Conservation (phyloP, 371 early-diverging fungal species). For the Syncephalis plumigaleata region DNA sequence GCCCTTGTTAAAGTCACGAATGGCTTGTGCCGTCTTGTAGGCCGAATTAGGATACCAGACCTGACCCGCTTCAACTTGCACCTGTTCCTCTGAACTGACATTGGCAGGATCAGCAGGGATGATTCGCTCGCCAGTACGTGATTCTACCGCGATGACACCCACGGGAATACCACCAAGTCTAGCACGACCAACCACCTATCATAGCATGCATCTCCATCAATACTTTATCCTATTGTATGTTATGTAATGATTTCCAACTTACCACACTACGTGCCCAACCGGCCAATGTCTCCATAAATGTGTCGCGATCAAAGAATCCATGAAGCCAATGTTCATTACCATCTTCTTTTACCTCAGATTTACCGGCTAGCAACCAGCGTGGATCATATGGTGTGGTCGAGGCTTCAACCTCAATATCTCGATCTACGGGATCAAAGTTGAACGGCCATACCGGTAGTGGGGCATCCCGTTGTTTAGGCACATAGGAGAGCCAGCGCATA, state of each 20-base stretch:
- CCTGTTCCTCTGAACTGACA: conserved; percentile 73
- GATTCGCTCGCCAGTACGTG: conserved; percentile 76
- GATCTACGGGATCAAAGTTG: conserved; percentile 44
- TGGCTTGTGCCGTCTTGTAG: conserved; percentile 96
- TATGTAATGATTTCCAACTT: too few species aligned
- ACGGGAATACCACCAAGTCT: conserved; percentile 92
- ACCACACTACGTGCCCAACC: conserved; percentile 45
- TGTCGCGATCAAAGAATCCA: conserved; percentile 87
- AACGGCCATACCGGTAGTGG: conserved; percentile 31
- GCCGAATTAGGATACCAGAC: conserved; percentile 98
- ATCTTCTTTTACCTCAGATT: conserved; percentile 36
- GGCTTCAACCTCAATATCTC: conserved; percentile 57
- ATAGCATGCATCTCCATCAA: too few species aligned
- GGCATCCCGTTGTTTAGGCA: conserved; percentile 53
- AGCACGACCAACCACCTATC: conserved; percentile 85
- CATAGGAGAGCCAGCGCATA: conserved; percentile 85
- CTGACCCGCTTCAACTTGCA: conserved; percentile 85
- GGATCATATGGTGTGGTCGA: conserved; percentile 85
- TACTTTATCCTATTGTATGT: too few species aligned
- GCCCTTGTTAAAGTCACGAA: conserved; percentile 95
- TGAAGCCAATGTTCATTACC: conserved; percentile 46
- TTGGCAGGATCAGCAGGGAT: conserved; percentile 92
- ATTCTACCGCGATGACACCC: conserved; percentile 96
- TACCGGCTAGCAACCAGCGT: conserved; percentile 73
- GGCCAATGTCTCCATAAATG: conserved; percentile 66